A percentile compares a stretch with the other conserved stretches of the same genome.
phyloP scores from a whole-genome alignment of 768 basidiomycete species.

The Pulveroboletus sp. region DNA sequence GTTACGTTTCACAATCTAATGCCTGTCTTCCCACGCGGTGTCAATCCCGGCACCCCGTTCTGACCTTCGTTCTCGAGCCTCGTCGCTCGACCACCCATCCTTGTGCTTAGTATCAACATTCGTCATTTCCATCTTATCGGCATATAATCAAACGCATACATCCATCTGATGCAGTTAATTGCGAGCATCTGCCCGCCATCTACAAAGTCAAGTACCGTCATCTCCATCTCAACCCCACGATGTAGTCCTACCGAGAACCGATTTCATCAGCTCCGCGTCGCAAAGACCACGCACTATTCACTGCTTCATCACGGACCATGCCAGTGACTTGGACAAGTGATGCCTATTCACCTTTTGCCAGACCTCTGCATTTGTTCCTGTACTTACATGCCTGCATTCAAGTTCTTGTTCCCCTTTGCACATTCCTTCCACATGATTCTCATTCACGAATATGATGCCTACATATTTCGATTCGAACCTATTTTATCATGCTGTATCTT shows the following conservation, averaged over 20 bases:
- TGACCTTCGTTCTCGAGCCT: slow-evolving; percentile 4
- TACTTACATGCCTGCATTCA: slow-evolving; percentile 21
- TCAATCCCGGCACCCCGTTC: slow-evolving; percentile 12
- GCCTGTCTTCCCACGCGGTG: slow-evolving; percentile 46
- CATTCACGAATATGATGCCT: slow-evolving; percentile 16
- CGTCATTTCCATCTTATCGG: slow-evolving; percentile 23
- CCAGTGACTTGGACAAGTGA: slow-evolving; percentile 27
- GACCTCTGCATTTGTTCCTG: slow-evolving; percentile 13
- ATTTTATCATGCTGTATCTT: slow-evolving; percentile 7
- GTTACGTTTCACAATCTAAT: slow-evolving; percentile 58
- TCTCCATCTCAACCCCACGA: slow-evolving; percentile 29
- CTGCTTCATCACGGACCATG: slow-evolving; percentile 30
- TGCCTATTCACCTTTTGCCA: slow-evolving; percentile 8
- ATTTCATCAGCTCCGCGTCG: slow-evolving; percentile 12
- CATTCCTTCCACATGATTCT: slow-evolving; percentile 15
- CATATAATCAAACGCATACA: slow-evolving; percentile 29
- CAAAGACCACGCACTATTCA: slow-evolving; percentile 19
- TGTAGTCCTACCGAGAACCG: slow-evolving; percentile 29
- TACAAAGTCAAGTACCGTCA: slow-evolving; percentile 20
- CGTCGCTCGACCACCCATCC: background rate
- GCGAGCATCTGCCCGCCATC: slow-evolving; percentile 19
- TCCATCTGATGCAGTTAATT: slow-evolving; percentile 30
- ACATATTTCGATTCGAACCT: slow-evolving; percentile 11
- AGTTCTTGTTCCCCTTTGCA: slow-evolving; percentile 24
- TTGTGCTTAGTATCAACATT: slow-evolving; percentile 7